Conservation (phyloP, 192 early-diverging fungal genomes). For the Geranomyces michiganensis region DNA sequence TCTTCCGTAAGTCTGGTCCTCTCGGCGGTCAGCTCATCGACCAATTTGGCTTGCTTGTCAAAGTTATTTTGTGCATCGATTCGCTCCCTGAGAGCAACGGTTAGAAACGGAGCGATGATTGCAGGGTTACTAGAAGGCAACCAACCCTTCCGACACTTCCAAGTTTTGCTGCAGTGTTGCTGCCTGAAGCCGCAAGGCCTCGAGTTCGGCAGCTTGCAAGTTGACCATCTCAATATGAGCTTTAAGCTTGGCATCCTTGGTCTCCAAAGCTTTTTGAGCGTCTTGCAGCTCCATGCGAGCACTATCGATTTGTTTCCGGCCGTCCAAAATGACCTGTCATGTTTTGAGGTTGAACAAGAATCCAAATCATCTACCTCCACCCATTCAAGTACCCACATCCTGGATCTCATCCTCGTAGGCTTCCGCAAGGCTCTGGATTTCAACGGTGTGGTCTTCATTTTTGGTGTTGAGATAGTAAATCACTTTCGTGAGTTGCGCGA, state of each 20-base stretch:
- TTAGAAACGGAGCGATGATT: too few species aligned
- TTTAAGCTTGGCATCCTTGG: not conserved
- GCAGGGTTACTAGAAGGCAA: too few species aligned
- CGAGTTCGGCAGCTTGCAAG: not conserved
- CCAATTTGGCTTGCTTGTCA: not conserved
- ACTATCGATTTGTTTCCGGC: constrained; percentile 13
- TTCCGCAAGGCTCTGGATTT: constrained; percentile 51
- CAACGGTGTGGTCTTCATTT: constrained; percentile 56
- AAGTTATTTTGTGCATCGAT: not conserved
- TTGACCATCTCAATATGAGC: not conserved
- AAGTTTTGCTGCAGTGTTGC: constrained; percentile 10
- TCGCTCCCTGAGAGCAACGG: too few species aligned
- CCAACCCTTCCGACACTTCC: constrained; percentile 5
- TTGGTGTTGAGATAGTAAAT: constrained; percentile 67
- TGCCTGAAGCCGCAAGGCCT: constrained; percentile 1
- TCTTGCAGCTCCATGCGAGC: constrained; percentile 32
- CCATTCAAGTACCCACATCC: constrained; percentile 34
- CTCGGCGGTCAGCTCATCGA: constrained; percentile 3
- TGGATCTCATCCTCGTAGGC: constrained; percentile 55
- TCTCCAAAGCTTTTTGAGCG: constrained; percentile 13
- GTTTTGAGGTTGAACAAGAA: not conserved
- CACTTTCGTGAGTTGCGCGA: constrained; percentile 64
- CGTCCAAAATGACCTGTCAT: constrained; percentile 28
- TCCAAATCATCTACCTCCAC: not conserved
- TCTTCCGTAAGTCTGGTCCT: not conserved